A percentile compares a stretch with the other conserved stretches of the same genome.
Evolutionary conservation across 2,329 filamentous ascomycete species (phyloP).

Genomic region (Calonectria pteridis): DNA sequence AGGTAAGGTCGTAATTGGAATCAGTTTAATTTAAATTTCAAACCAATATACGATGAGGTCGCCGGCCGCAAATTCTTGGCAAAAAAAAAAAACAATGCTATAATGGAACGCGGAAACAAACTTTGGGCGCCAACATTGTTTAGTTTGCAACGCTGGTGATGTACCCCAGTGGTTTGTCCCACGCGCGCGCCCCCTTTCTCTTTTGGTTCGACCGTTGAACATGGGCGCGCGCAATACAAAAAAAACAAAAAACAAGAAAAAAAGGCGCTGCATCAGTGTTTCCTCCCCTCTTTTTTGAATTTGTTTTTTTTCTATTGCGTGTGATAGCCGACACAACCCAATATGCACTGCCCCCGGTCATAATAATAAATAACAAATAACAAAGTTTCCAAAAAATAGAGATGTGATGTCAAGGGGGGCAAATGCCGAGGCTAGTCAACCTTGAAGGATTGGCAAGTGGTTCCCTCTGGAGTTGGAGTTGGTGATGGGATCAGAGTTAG

Average conservation of each 20-base stretch:
- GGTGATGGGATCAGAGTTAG: background rate
- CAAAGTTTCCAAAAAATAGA: background rate
- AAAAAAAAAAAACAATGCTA: background rate
- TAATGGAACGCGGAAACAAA: background rate
- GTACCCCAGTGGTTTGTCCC: constrained; percentile 5
- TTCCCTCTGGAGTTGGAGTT: background rate
- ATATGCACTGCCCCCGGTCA: background rate
- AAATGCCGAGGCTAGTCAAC: background rate
- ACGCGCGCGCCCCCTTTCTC: background rate
- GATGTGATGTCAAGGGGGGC: background rate
- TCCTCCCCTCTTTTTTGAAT: background rate
- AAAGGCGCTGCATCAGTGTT: background rate
- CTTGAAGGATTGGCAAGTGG: background rate
- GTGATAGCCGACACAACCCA: background rate
- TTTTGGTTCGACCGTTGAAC: background rate
- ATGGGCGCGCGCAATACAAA: background rate
- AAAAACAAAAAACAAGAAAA: background rate
- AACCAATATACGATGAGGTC: background rate
- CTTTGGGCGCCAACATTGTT: background rate
- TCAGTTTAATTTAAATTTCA: background rate
- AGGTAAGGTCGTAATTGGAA: background rate
- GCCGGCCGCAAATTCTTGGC: too few relatives aligned
- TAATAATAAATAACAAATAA: background rate
- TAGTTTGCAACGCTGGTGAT: constrained; percentile 3
- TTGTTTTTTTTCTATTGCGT: background rate